phyloP scores from a whole-genome alignment of 306 rosid species.

The Adenanthera pavonina region DNA sequence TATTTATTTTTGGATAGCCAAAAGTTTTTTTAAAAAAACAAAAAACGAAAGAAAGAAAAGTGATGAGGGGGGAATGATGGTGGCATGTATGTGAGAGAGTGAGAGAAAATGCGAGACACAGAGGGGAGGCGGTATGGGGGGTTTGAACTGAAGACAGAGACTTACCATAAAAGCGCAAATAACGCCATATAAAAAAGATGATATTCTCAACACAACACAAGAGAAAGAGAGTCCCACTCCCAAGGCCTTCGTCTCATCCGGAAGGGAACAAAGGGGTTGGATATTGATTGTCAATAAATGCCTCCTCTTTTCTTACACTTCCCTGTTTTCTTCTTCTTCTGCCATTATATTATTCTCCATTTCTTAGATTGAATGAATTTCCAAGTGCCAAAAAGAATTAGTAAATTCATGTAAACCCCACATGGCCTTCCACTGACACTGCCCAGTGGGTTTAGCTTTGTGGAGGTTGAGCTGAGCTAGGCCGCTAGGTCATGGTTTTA shows the following conservation, averaged over 20 bases:
- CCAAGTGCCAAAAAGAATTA: slow-evolving; percentile 31
- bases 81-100: slow-evolving; percentile 4
- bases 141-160: slow-evolving; percentile 38
- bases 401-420: slow-evolving; percentile 35
- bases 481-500: slow-evolving; percentile 15
- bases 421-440: slow-evolving; percentile 48
- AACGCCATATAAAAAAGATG: slow-evolving; percentile 49
- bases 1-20: neutral
- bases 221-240: slow-evolving; percentile 45
- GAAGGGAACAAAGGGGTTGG: slow-evolving; percentile 63
- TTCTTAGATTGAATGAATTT: neutral
- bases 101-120: slow-evolving; percentile 48
- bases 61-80: slow-evolving; percentile 4
- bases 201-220: slow-evolving; percentile 10
- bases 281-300: slow-evolving; percentile 72
- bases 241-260: slow-evolving; percentile 25
- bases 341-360: too few species aligned
- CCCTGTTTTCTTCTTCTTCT: too few species aligned
- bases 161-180: slow-evolving; percentile 56
- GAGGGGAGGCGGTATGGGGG: slow-evolving; percentile 44
- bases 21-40: neutral
- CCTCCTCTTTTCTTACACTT: slow-evolving; percentile 6
- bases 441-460: slow-evolving; percentile 24
- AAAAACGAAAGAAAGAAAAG: neutral
- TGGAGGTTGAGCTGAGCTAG: neutral